Evolutionary conservation across 2,329 filamentous ascomycete genomes (phyloP).

Genomic region (Zymoseptoria brevis): DNA sequence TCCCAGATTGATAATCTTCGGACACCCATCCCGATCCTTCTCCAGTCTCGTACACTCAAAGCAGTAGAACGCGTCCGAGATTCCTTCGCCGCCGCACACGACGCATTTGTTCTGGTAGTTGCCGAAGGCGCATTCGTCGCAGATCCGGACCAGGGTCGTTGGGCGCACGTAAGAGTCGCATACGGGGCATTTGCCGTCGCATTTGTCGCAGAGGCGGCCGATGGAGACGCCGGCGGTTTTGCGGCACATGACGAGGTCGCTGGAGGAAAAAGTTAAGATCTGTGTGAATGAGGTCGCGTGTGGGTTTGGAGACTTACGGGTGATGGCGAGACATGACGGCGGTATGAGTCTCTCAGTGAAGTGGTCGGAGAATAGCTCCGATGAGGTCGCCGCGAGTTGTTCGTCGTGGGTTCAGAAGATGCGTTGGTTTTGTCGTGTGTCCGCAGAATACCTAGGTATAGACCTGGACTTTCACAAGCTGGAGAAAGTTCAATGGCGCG

Average conservation of each 20-base stretch:
- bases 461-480: too few relatives aligned
- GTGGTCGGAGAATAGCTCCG: neutral
- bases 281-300: neutral
- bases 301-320: slow-evolving; percentile 53
- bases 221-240: slow-evolving; percentile 97
- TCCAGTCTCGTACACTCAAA: slow-evolving; percentile 96
- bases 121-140: slow-evolving; percentile 98
- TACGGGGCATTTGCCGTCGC: slow-evolving; percentile 97
- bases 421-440: neutral
- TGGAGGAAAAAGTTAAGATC: slow-evolving; percentile 30
- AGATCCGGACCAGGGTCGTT: slow-evolving; percentile 94
- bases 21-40: slow-evolving; percentile 94
- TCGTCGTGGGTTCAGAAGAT: neutral
- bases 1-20: slow-evolving; percentile 98
- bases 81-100: slow-evolving; percentile 95
- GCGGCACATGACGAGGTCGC: slow-evolving; percentile 98
- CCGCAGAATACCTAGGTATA: too few relatives aligned
- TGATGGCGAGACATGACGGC: slow-evolving; percentile 81
- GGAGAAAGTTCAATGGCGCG: too few relatives aligned
- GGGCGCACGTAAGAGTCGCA: slow-evolving; percentile 98
- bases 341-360: neutral
- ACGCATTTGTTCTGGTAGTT: slow-evolving; percentile 99
- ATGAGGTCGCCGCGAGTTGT: neutral
- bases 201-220: slow-evolving; percentile 98
- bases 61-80: slow-evolving; percentile 97